These are phyloP conservation scores for Plectranthus barbatus DNA, from an alignment of 257 asterid genomes.

Conservation along the genomic window DNA sequence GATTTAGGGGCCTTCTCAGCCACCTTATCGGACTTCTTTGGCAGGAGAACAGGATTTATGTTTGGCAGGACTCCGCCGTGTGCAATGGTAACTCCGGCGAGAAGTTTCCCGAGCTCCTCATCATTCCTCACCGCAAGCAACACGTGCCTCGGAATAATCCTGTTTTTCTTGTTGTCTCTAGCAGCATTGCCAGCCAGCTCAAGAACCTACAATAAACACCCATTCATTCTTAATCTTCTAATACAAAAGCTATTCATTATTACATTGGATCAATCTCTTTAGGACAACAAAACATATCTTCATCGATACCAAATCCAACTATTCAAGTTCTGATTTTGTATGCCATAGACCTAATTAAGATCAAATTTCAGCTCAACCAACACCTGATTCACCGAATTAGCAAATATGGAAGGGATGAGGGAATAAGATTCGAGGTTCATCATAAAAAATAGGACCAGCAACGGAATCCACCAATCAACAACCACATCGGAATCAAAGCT, in stretches of 20 bases:
- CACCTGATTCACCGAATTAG: not conserved
- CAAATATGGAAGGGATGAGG: no score
- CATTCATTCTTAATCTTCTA: no score
- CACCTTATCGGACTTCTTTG: constrained; percentile 42
- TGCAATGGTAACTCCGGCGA: constrained; percentile 70
- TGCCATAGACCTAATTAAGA: no score
- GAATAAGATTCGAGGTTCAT: not conserved
- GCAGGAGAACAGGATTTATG: constrained; percentile 62
- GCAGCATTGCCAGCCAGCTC: constrained; percentile 83
- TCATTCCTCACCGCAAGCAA: constrained; percentile 68
- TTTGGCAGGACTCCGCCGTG: constrained; percentile 71
- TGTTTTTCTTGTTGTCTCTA: constrained; percentile 69
- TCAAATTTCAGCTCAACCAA: not conserved
- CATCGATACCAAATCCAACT: not conserved
- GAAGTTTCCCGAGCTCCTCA: constrained; percentile 60
- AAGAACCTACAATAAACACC: constrained; percentile 32
- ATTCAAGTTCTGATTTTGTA: not conserved
- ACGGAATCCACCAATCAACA: not conserved
- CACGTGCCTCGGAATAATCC: constrained; percentile 67
- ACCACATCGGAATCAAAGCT: not conserved
- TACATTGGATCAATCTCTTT: no score
- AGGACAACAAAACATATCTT: no score
- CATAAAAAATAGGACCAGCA: not conserved
- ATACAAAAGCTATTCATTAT: no score
- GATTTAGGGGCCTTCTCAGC: constrained; percentile 39